Base-by-base conservation (phyloP, 1,284 basidiomycete genomes). In the Microbotryum intermedium region DNA sequence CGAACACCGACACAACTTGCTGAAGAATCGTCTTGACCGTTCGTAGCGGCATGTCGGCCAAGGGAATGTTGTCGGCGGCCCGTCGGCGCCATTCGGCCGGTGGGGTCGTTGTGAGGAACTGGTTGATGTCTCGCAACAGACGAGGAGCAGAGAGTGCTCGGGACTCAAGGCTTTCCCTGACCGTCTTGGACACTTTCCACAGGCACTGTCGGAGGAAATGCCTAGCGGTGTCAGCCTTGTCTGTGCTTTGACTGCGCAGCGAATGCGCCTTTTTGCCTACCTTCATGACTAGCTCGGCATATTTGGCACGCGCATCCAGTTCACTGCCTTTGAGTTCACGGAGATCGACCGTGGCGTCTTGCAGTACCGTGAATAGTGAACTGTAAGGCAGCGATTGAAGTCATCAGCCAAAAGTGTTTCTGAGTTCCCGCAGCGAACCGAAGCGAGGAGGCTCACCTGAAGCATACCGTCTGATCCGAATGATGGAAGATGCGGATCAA, bases 1-100 rank as follows among this genome's bases (percentile, higher is more conserved):
- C 77, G 57, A 76, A 78, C 47, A 77, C 74, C 46, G 73, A 66
- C 67, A 95, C 88, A 59, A 95, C 83, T 73, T 94, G 90, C 76
- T 97, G 92, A 44, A 97, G 88, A 67, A 97, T 90, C 29, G 94
- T 93, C 78, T 98, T 99, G 75, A 97, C 88, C 1, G 95, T 98
- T 59, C 94, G 82, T 68, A 98, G 76, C 2, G 95, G 95, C 88
- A 98, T 88, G 72, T 98, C 95, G 46, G 90, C 92, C 70, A 95
- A 87, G 3, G 94, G 91, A 0, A 97, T 83, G 64, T 87, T 87
- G 71, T 90, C 90, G 5, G 85, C 86, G 3, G 90, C 88, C 61
- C 95, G 80, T 21, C 87, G 84, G 54, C 93, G 84, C 91, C 93
- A 99, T 75, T 97, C 92, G 59, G 90, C 90, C 0, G 95, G 95